A percentile compares a stretch with the other conserved stretches of the same genome.
phyloP scores from a whole-genome alignment of 179 eudicot species.

The Beta corolliflora region DNA sequence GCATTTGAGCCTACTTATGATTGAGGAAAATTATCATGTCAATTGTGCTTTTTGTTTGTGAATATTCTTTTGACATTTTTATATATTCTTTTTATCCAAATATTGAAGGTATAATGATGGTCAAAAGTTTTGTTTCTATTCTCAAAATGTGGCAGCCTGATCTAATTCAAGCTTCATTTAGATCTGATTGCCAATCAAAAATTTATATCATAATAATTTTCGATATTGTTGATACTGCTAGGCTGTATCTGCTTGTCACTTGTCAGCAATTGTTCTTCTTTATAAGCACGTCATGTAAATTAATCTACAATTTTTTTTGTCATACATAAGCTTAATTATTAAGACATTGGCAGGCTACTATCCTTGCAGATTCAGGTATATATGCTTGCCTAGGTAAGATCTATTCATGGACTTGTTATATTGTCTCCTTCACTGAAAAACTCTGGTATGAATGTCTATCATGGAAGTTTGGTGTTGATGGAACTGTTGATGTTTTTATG shows the following conservation, averaged over 20 bases:
- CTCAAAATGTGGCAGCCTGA: not conserved
- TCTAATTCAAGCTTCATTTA: not conserved
- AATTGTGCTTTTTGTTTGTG: too few species aligned
- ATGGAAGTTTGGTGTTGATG: not conserved
- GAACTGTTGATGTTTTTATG: conserved; percentile 11
- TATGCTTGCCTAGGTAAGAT: not conserved
- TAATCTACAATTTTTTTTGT: not conserved
- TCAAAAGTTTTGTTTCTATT: not conserved
- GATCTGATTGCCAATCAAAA: not conserved
- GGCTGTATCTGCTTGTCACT: not conserved
- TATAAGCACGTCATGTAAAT: not conserved
- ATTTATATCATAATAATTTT: not conserved
- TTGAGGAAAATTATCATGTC: not conserved
- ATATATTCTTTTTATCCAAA: too few species aligned
- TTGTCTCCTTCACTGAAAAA: not conserved
- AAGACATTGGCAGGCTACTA: conserved; percentile 3
- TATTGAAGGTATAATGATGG: not conserved
- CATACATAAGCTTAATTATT: conserved; percentile 15
- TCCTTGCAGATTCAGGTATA: conserved; percentile 25
- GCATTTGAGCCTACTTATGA: not conserved
- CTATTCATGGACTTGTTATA: not conserved
- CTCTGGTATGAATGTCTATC: not conserved
- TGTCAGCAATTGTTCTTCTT: not conserved
- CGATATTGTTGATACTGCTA: not conserved
- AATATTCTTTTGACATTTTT: not conserved